These are phyloP conservation scores for Cenchrus purpureus DNA, from an alignment of 176 grass and related monocot species.

Conservation along the genomic window DNA sequence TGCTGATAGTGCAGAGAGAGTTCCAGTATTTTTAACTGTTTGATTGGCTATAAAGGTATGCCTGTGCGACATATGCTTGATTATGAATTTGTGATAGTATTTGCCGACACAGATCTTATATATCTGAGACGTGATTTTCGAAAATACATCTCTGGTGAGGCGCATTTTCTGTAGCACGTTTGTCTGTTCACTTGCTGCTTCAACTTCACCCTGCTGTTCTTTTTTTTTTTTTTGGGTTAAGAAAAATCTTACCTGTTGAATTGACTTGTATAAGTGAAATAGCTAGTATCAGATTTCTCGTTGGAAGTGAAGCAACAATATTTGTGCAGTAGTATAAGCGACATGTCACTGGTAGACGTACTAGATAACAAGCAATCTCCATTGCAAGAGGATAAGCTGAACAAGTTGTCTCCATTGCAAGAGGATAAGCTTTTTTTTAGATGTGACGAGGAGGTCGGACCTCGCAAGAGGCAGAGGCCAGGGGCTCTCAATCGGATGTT, in stretches of 20 bases:
- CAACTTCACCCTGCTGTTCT: neutral
- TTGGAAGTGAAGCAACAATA: neutral
- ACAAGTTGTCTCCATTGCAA: no score
- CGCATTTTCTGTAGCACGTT: neutral
- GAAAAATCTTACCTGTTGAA: neutral
- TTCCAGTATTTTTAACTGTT: conserved; percentile 20
- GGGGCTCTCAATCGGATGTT: no score
- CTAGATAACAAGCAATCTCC: neutral
- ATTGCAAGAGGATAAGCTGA: neutral
- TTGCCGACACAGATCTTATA: neutral
- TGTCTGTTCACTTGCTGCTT: neutral
- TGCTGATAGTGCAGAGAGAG: conserved; percentile 32
- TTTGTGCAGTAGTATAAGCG: neutral
- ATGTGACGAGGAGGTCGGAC: no score
- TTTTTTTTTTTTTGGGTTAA: neutral
- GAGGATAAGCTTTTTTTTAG: no score
- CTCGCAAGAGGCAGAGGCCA: no score
- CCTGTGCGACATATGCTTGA: neutral
- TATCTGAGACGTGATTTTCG: neutral
- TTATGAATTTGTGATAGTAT: conserved; percentile 7
- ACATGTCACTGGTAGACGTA: neutral
- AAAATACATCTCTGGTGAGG: neutral
- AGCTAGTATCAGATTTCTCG: neutral
- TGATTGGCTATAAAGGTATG: conserved; percentile 32
- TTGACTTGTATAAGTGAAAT: neutral